Conservation (phyloP, 306 rosid species). For the Quercus bicolor region DNA sequence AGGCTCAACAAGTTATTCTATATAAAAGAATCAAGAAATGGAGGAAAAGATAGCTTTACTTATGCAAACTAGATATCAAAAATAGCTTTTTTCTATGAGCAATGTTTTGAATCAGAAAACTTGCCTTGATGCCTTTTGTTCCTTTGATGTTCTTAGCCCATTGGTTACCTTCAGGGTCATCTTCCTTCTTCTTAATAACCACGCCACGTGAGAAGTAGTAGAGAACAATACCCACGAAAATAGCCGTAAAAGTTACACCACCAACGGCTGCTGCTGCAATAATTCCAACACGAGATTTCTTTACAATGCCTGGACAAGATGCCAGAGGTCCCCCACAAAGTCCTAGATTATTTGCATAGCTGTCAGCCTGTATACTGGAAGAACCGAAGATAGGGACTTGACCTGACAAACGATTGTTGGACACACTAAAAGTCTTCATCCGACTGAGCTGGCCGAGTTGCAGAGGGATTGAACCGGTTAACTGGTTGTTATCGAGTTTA, state of each 20-base stretch:
- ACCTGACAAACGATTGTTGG: constrained; percentile 62
- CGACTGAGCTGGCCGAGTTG: constrained; percentile 35
- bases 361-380: neutral
- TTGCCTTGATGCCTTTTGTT: constrained; percentile 71
- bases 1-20: neutral
- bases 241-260: constrained; percentile 53
- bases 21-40: neutral
- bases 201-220: constrained; percentile 61
- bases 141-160: constrained; percentile 81
- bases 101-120: constrained; percentile 8
- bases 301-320: neutral
- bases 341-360: constrained; percentile 60
- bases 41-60: neutral
- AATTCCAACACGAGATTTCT: constrained; percentile 37
- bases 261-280: constrained; percentile 74
- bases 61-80: neutral
- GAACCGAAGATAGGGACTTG: constrained; percentile 40
- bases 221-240: constrained; percentile 45
- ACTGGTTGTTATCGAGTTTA: constrained; percentile 54
- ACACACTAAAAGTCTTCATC: constrained; percentile 46
- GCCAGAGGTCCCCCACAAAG: constrained; percentile 46
- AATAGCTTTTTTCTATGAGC: neutral
- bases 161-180: constrained; percentile 90
- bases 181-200: constrained; percentile 56
- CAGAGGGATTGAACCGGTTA: constrained; percentile 64